These are phyloP conservation scores for Scutellaria baicalensis DNA, from an alignment of 257 asterid species.

Conservation along the genomic window DNA sequence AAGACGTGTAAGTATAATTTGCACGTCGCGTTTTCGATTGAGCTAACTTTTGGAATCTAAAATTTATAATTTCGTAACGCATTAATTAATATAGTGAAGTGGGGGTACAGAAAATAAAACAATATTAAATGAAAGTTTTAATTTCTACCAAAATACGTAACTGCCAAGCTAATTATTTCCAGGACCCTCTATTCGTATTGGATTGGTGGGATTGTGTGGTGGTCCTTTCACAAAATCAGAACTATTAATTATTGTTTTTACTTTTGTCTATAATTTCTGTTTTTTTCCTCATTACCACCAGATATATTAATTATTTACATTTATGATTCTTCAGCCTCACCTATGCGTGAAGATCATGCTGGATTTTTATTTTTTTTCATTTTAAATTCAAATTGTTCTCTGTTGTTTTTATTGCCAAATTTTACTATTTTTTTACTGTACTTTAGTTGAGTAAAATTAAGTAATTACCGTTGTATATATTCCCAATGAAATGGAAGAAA, in stretches of 20 bases:
- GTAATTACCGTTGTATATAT: no score
- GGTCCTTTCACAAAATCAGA: slow-evolving; percentile 12
- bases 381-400: no score
- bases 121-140: slow-evolving; percentile 10
- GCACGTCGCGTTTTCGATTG: no score
- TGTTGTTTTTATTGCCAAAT: no score
- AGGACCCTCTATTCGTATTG: neutral
- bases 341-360: no score
- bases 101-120: neutral
- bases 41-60: no score
- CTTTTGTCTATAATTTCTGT: slow-evolving; percentile 13
- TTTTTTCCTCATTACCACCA: slow-evolving; percentile 16
- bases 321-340: slow-evolving; percentile 17
- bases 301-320: slow-evolving; percentile 11
- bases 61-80: neutral
- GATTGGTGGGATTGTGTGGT: slow-evolving; percentile 11
- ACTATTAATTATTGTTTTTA: slow-evolving; percentile 20
- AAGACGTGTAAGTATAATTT: no score
- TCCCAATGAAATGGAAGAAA: no score
- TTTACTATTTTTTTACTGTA: no score
- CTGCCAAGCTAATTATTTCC: neutral
- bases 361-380: no score
- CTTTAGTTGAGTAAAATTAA: no score
- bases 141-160: slow-evolving; percentile 13
- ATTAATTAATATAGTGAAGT: neutral